These are phyloP conservation scores for Ophiosphaerella korrae DNA, from an alignment of 2,329 filamentous ascomycete species.

Conservation along the genomic window DNA sequence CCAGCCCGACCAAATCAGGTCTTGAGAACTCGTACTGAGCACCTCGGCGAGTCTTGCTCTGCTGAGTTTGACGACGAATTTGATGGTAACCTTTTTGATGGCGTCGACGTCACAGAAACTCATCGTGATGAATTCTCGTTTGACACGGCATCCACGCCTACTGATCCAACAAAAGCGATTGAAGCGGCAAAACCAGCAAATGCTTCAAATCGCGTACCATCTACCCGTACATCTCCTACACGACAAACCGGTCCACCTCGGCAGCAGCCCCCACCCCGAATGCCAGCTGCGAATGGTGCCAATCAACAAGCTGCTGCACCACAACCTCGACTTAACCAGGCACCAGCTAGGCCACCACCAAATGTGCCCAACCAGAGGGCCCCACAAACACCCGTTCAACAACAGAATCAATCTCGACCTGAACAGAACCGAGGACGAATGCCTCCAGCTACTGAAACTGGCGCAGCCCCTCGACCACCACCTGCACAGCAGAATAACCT, in stretches of 20 bases:
- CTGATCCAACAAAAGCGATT: slow-evolving; percentile 13
- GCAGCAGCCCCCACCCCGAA: slow-evolving; percentile 22
- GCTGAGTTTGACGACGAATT: slow-evolving; percentile 61
- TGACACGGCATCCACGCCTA: slow-evolving; percentile 25
- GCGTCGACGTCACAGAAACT: slow-evolving; percentile 63
- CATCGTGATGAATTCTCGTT: slow-evolving; percentile 61
- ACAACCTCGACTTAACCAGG: slow-evolving; percentile 34
- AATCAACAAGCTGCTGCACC: slow-evolving; percentile 29
- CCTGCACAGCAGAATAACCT: slow-evolving; percentile 22
- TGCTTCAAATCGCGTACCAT: slow-evolving; percentile 15
- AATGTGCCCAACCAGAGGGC: slow-evolving; percentile 34
- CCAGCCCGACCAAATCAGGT: slow-evolving; percentile 29
- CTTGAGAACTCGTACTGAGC: slow-evolving; percentile 36
- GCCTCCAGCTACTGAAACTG: slow-evolving; percentile 28
- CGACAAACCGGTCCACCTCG: slow-evolving; percentile 24
- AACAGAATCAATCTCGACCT: slow-evolving; percentile 26
- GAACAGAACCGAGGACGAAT: slow-evolving; percentile 28
- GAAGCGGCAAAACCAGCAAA: slow-evolving; percentile 17
- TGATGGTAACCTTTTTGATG: slow-evolving; percentile 61
- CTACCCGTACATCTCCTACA: slow-evolving; percentile 29
- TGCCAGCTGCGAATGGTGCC: slow-evolving; percentile 30
- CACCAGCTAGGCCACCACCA: slow-evolving; percentile 19
- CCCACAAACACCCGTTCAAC: slow-evolving; percentile 33
- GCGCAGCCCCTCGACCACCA: slow-evolving; percentile 22
- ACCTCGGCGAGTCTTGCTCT: slow-evolving; percentile 40